Evolutionary conservation across 164 flowering plant species (phyloP).

Genomic region (Berberis thunbergii): DNA sequence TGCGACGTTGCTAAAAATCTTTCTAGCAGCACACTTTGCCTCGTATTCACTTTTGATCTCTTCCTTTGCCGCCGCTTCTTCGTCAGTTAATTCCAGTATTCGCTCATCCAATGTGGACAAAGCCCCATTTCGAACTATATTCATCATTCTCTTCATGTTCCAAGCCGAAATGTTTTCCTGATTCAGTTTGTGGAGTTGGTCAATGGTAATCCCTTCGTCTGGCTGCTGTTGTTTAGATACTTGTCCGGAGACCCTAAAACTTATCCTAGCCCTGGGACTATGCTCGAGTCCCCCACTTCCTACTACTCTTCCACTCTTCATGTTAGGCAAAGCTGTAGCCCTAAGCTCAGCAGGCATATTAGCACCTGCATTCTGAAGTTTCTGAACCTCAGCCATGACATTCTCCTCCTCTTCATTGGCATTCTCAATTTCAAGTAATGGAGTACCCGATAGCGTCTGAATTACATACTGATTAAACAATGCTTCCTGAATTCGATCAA

Average conservation of each 20-base stretch:
- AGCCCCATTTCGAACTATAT: conserved; percentile 40
- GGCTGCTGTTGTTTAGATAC: conserved; percentile 12
- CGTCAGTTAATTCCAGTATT: conserved; percentile 16
- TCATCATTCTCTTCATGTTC: conserved; percentile 67
- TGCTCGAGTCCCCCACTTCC: conserved; percentile 18
- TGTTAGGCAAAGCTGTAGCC: conserved; percentile 4
- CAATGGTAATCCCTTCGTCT: conserved; percentile 39
- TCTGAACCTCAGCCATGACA: conserved; percentile 29
- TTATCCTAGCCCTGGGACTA: conserved; percentile 20
- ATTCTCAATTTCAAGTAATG: conserved; percentile 15
- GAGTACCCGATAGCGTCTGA: conserved; percentile 48
- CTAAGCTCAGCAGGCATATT: conserved; percentile 13
- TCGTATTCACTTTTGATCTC: conserved; percentile 39
- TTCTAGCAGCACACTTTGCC: conserved; percentile 54
- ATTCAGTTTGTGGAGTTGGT: conserved; percentile 50
- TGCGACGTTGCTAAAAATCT: conserved; percentile 48
- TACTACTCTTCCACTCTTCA: conserved; percentile 17
- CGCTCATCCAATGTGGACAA: conserved; percentile 53
- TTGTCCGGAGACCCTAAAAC: conserved; percentile 22
- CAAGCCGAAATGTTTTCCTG: conserved; percentile 66
- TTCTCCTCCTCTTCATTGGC: conserved; percentile 26
- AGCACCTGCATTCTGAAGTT: conserved; percentile 16
- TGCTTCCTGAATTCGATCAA: conserved; percentile 56
- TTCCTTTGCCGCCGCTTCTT: conserved; percentile 31
- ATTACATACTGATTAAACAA: conserved; percentile 56